phyloP scores from a whole-genome alignment of 129 eudicot species.

The Rutidosis leptorrhynchoides region DNA sequence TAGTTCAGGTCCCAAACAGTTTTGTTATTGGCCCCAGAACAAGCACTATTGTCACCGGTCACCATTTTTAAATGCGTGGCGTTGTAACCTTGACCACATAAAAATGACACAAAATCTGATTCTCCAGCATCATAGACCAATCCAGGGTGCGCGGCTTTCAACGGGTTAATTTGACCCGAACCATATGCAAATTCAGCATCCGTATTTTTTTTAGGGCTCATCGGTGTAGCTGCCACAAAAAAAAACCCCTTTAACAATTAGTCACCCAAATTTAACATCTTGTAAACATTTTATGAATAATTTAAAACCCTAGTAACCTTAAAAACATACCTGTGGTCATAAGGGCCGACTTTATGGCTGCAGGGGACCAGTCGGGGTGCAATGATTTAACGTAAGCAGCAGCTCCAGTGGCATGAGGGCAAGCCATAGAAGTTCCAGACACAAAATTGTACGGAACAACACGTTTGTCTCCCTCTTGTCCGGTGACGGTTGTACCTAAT shows the following conservation, averaged over 20 bases:
- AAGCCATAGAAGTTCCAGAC: constrained; percentile 70
- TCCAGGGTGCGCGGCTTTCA: constrained; percentile 41
- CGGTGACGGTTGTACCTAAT: constrained; percentile 34
- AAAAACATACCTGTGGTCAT: constrained; percentile 35
- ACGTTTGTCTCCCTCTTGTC: constrained; percentile 39
- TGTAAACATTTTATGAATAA: neutral
- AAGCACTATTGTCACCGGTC: constrained; percentile 33
- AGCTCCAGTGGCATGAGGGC: constrained; percentile 64
- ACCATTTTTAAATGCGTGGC: constrained; percentile 20
- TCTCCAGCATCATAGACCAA: constrained; percentile 45
- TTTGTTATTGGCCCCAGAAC: constrained; percentile 18
- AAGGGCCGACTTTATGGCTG: constrained; percentile 63
- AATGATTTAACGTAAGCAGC: constrained; percentile 63
- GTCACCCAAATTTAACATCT: neutral
- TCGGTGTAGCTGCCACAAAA: constrained; percentile 38
- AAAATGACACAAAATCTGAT: constrained; percentile 37
- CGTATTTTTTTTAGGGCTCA: constrained; percentile 27
- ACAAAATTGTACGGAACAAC: constrained; percentile 45
- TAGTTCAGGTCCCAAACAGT: constrained; percentile 45
- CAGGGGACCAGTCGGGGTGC: constrained; percentile 60
- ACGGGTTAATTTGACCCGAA: constrained; percentile 47
- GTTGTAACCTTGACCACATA: constrained; percentile 54
- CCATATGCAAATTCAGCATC: constrained; percentile 57
- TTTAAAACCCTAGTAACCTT: no score
- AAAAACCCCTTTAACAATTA: neutral